These are phyloP conservation scores for Omphalea diandra DNA, from an alignment of 441 rosid species.

Conservation along the genomic window DNA sequence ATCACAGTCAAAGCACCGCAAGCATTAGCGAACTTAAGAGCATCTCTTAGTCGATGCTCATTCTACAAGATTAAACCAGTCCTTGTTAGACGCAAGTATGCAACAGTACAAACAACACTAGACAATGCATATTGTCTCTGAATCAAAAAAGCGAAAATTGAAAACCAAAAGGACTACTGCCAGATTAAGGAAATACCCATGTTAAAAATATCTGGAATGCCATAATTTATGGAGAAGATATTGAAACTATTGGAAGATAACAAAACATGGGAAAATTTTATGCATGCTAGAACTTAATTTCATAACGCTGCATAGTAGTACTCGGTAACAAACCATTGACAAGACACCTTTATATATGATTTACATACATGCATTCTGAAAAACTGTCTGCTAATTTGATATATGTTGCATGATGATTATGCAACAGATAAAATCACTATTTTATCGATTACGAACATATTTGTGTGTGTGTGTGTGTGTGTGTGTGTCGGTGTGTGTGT, in stretches of 20 bases:
- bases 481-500: too few relatives aligned
- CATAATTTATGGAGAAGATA: neutral
- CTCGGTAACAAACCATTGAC: neutral
- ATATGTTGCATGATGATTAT: too few relatives aligned
- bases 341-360: too few relatives aligned
- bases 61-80: slow-evolving; percentile 39
- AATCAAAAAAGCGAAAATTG: neutral
- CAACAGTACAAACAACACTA: neutral
- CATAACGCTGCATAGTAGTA: neutral
- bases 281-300: neutral
- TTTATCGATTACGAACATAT: too few relatives aligned
- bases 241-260: neutral
- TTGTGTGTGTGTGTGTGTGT: too few relatives aligned
- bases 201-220: neutral
- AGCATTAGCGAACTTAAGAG: slow-evolving; percentile 72
- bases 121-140: neutral
- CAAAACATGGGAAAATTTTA: neutral
- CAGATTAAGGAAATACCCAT: neutral
- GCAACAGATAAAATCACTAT: too few relatives aligned
- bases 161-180: too few relatives aligned
- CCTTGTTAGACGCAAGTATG: neutral
- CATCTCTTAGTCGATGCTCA: slow-evolving; percentile 65
- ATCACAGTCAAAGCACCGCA: slow-evolving; percentile 87
- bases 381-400: too few relatives aligned
- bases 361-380: neutral